Base-by-base conservation (phyloP, 73 alveolate genomes). In the Tetrahymena malaccensis region DNA sequence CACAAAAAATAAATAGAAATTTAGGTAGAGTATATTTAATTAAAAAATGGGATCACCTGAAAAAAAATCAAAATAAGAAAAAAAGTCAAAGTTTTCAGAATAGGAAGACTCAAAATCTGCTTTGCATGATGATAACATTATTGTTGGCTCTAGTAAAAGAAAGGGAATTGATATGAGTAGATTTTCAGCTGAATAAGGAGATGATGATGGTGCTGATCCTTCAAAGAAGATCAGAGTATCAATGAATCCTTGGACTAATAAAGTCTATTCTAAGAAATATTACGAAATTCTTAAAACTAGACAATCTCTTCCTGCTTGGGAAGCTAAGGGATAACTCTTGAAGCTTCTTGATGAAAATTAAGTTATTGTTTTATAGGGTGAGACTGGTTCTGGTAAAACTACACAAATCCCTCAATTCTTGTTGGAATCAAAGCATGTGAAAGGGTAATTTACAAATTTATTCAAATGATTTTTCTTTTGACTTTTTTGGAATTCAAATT, bases 311-410 rank as follows among this genome's bases (percentile, higher is more conserved):
- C 99, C 99, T 55, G 99, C 99, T 85, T 98, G 99, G 99, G 99
- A 98, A 96, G 99, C 99, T 15, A 96, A 98, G 96, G 97, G 96
- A 43, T 96, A 98, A 96, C 97, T 99, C 34, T 95, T 97, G 35
- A 97, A 97, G 58, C 96, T 99, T 38, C 98, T 99, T 34, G 96
- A 97, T 85, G 96, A 97, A 55, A 95, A 96, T 93, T 98, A 98
- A 95, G 99, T 97, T 55, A 97, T 99, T 10, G 98, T 99, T 34
- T 95, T 99, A 22, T 98, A 99, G 96, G 99, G 99, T 89, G 99
- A 99, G 94, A 99, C 99, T 7, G 99, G 99, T 94, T 96, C 99
- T 70, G 99, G 99, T 19, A 99, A 99, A 95, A 99, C 99, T 12
- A 99, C 99, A n/a, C 99, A 99, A 97, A 97, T 98, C 50, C 99